Conservation (phyloP, 352 stramenopile species). For the Lagenidium sp. region DNA sequence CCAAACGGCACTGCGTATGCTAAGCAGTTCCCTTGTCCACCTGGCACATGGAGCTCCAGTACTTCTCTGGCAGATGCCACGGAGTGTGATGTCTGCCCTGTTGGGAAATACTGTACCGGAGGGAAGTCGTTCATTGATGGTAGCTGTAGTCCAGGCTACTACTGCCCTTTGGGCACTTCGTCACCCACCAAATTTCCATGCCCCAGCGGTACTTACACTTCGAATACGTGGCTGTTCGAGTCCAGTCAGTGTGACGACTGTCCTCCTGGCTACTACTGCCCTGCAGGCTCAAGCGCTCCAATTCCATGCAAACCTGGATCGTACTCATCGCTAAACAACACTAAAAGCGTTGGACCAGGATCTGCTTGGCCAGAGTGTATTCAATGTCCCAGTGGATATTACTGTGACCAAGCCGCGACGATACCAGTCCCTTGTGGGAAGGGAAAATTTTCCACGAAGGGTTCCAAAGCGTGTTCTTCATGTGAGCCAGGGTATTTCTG, state of each 20-base stretch:
- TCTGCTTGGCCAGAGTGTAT: conserved; percentile 50
- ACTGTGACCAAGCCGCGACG: conserved; percentile 56
- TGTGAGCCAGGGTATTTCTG: conserved; percentile 80
- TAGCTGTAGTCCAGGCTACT: conserved; percentile 71
- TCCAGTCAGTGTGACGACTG: conserved; percentile 71
- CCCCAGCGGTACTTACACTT: conserved; percentile 72
- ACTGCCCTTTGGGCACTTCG: conserved; percentile 79
- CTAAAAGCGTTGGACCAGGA: conserved; percentile 47
- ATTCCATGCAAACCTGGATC: conserved; percentile 70
- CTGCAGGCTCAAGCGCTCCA: conserved; percentile 41
- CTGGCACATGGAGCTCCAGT: conserved; percentile 82
- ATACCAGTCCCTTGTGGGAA: conserved; percentile 58
- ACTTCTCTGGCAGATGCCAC: conserved; percentile 39
- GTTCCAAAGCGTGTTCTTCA: conserved; percentile 38
- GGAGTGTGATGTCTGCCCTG: conserved; percentile 76
- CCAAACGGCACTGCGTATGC: conserved; percentile 63
- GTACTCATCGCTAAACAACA: conserved; percentile 66
- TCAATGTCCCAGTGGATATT: conserved; percentile 75
- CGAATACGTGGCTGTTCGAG: conserved; percentile 67
- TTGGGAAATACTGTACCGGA: conserved; percentile 82
- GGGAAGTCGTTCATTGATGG: conserved; percentile 71
- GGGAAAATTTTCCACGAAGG: conserved; percentile 44
- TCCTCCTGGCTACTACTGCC: conserved; percentile 68
- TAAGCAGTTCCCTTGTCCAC: conserved; percentile 73
- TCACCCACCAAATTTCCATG: conserved; percentile 67